Percentiles rank a stretch among this genome's conserved stretches.
Evolutionary conservation across 2,329 filamentous ascomycete genomes (phyloP).

Genomic region (Claviceps cyperi): DNA sequence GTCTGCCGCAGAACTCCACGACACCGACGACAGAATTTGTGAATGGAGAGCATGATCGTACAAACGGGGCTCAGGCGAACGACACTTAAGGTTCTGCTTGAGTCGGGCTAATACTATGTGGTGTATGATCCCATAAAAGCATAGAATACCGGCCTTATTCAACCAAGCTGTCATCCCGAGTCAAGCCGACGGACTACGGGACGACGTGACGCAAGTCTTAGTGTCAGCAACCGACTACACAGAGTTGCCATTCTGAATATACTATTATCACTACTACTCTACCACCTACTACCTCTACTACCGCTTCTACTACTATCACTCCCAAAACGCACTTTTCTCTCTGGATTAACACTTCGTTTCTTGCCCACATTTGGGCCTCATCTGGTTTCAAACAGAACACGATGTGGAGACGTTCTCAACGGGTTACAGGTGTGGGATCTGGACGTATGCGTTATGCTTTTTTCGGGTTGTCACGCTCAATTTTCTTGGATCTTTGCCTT

Average conservation of each 20-base stretch:
- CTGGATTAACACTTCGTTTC: not conserved
- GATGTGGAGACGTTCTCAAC: constrained; percentile 2
- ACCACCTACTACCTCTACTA: no score
- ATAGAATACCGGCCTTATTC: not conserved
- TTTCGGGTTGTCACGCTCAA: not conserved
- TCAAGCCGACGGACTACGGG: not conserved
- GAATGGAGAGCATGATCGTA: constrained; percentile 18
- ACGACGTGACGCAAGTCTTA: not conserved
- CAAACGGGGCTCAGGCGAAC: constrained; percentile 15
- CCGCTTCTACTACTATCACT: no score
- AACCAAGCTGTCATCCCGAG: not conserved
- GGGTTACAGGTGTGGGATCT: not conserved
- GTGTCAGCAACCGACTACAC: not conserved
- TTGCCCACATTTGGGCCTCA: not conserved
- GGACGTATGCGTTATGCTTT: not conserved
- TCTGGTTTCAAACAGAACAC: not conserved
- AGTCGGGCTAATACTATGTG: not conserved
- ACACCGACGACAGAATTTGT: constrained; percentile 12
- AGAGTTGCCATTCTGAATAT: not conserved
- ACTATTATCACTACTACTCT: constrained; percentile 6
- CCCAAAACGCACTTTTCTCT: no score
- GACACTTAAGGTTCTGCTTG: constrained; percentile 13
- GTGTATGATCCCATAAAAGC: not conserved
- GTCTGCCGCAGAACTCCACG: constrained; percentile 19
- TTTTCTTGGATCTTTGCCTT: constrained; percentile 8